Evolutionary conservation across 108 stramenopile genomes (phyloP).

Genomic region (Stephanodiscus triporus): DNA sequence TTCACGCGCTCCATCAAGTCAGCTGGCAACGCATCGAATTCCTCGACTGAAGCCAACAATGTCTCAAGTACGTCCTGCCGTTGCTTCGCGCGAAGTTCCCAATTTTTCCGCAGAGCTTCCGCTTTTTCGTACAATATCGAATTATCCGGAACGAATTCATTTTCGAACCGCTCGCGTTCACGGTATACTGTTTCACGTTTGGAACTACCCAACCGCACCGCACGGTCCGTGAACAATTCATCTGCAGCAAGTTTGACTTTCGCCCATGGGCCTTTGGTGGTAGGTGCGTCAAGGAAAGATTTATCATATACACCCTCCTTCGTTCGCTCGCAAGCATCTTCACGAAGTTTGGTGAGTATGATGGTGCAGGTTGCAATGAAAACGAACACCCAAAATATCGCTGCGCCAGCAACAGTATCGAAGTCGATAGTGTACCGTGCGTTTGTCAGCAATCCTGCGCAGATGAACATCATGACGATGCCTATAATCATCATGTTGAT

Average conservation of each 20-base stretch:
- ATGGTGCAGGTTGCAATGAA: constrained; percentile 14
- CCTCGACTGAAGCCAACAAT: constrained; percentile 42
- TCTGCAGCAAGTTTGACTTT: constrained; percentile 40
- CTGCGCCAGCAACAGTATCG: constrained; percentile 13
- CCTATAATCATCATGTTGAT: constrained; percentile 36
- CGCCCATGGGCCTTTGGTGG: constrained; percentile 22
- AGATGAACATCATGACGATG: constrained; percentile 36
- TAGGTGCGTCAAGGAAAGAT: constrained; percentile 30
- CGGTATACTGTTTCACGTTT: constrained; percentile 27
- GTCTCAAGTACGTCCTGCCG: constrained; percentile 40
- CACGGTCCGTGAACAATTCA: constrained; percentile 34
- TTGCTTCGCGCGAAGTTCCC: constrained; percentile 14
- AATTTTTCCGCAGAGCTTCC: constrained; percentile 21
- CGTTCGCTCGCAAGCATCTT: constrained; percentile 35
- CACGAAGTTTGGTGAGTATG: constrained; percentile 32
- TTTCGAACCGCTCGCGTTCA: constrained; percentile 16
- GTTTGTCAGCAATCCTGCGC: constrained; percentile 32
- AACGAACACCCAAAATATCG: constrained; percentile 41
- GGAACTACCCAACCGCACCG: constrained; percentile 25
- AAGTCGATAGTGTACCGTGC: constrained; percentile 20
- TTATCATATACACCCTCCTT: constrained; percentile 45
- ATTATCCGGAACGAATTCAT: constrained; percentile 29
- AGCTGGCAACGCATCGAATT: constrained; percentile 44
- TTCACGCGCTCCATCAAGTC: constrained; percentile 35
- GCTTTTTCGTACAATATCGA: constrained; percentile 19